Evolutionary conservation across 768 basidiomycete genomes (phyloP), one percentile per base, ranked within the genome.

Genomic region (Rhodosporidiobolus sp.): DNA sequence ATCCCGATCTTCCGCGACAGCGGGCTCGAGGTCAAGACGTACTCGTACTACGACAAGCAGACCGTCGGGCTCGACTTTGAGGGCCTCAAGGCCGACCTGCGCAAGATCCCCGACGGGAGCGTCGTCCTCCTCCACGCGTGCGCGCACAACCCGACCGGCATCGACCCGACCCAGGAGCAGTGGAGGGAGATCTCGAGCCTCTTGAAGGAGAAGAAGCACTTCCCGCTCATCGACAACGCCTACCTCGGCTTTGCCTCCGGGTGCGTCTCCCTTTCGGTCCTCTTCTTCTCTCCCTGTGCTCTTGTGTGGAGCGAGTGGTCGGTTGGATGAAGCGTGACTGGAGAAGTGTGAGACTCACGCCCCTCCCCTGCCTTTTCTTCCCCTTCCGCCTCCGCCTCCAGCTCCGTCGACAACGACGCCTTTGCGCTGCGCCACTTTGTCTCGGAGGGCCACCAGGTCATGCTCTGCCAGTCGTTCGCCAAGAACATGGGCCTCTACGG

Each of bases 161-260:
- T 95, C 38, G 94, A 98, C 81, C 94, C 94, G 12, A 93, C 92
- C 46, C 80, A 80, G 57, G 92, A 90, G 76, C 90, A 97, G 80
- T 98, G 94, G 94, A 83, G 85, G 72, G 81, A 83, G 68, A 86
- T 97, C 77, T 90, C 90, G 50, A 85, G 89, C 49, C 82, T 88
- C 65, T 86, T 96, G 80, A 78, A 78, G 76, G 63, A 75, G 65
- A 79, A 79, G 84, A 87, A 88, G 75, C 86, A 95, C 77, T 95
- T 97, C 88, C 91, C 95, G 63, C 93, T 97, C 88, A 97, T 98
- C 81, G 96, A 99, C 83, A 97, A 97, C 94, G 95, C 96, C 46
- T 99, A 99, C 85, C 94, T 96, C 82, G 94, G 94, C 26, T 98
- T 97, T 81, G 94, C 94, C 26, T 92, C 90, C 77, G 94, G 94